A percentile compares a stretch with the other conserved stretches of the same genome.
Conservation (phyloP, 2,329 filamentous ascomycete genomes). For the Hypoxylon sp. region DNA sequence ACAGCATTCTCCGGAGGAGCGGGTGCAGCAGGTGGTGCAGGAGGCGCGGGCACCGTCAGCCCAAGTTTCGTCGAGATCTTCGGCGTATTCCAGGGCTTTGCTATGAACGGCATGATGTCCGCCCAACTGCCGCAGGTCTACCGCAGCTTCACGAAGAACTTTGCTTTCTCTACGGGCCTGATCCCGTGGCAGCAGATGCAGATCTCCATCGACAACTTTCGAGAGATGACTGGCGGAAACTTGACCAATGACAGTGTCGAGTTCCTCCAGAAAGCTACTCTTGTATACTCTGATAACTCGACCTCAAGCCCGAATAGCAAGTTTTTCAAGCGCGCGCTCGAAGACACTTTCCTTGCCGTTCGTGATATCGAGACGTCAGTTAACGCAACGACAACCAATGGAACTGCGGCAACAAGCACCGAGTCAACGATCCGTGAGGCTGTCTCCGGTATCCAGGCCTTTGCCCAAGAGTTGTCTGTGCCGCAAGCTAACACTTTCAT, state of each 20-base stretch:
- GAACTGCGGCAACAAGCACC: slow-evolving; percentile 41
- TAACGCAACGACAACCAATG: slow-evolving; percentile 55
- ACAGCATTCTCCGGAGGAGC: slow-evolving; percentile 69
- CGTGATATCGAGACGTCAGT: slow-evolving; percentile 66
- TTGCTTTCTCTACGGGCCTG: slow-evolving; percentile 89
- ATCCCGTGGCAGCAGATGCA: slow-evolving; percentile 88
- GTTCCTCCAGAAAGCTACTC: slow-evolving; percentile 79
- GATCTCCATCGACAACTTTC: slow-evolving; percentile 85
- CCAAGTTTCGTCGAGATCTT: slow-evolving; percentile 89
- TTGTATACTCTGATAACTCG: slow-evolving; percentile 76
- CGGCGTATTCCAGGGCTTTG: slow-evolving; percentile 92
- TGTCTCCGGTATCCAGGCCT: slow-evolving; percentile 84
- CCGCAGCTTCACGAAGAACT: slow-evolving; percentile 90
- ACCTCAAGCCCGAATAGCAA: slow-evolving; percentile 58
- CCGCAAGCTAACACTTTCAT: slow-evolving; percentile 95
- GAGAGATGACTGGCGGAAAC: slow-evolving; percentile 85
- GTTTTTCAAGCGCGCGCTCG: slow-evolving; percentile 68
- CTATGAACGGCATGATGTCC: slow-evolving; percentile 96
- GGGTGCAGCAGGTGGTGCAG: slow-evolving; percentile 64
- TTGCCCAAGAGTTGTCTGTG: slow-evolving; percentile 85
- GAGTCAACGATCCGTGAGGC: slow-evolving; percentile 58
- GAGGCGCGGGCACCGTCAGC: slow-evolving; percentile 75
- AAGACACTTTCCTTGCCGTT: slow-evolving; percentile 62
- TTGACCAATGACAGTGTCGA: slow-evolving; percentile 82
- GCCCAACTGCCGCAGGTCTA: slow-evolving; percentile 90